Evolutionary conservation across 106 monocot species (phyloP), one percentile per base, ranked within the genome.

Genomic region (Acorus calamus): DNA sequence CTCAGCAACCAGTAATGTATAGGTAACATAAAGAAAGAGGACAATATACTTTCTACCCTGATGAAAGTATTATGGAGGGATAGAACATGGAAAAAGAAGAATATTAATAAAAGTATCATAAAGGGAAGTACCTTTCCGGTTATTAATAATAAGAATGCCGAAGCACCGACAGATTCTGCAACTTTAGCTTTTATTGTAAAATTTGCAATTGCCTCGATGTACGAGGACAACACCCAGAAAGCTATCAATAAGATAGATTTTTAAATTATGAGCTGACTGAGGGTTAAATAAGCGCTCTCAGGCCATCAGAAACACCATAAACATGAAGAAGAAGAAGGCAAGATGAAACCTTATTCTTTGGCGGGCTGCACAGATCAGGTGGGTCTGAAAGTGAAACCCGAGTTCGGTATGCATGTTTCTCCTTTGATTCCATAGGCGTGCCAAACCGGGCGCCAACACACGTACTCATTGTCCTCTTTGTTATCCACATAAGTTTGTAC

Each of bases 371-470:
- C 57, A 83, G 80, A 53, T 85, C 84, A n/a, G 67, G 70, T 73
- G 98, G 98, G 52, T 98, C 79, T 49, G 91, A 62, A 57, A 86
- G 41, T 49, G 83, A 66, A 71, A 98, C 61, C 4, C 66, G 65
- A 58, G 79, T 83, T 65, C 85, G 62, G 61, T 88, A 85, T 3
- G 98, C 88, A 71, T 79, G 74, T 66, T 88, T 98, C 60, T 91
- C 98, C 74, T 98, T 90, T 8, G 98, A 88, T 55, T 71, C 85
- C 59, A 98, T 85, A 2, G 76, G 71, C 59, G 87, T 76, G 44
- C 98, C 98, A 77, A 98, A 98, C 8, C 98, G 77, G 48, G 98
- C 98, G 69, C 85, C 98, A 66, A 98, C 98, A 54, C 98, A 98
- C 98, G 81, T 83, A 92, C 68, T 98, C 91, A 74, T 52, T 61